These are phyloP conservation scores for Balakata baccata DNA, from an alignment of 345 rosid genomes.

Conservation along the genomic window DNA sequence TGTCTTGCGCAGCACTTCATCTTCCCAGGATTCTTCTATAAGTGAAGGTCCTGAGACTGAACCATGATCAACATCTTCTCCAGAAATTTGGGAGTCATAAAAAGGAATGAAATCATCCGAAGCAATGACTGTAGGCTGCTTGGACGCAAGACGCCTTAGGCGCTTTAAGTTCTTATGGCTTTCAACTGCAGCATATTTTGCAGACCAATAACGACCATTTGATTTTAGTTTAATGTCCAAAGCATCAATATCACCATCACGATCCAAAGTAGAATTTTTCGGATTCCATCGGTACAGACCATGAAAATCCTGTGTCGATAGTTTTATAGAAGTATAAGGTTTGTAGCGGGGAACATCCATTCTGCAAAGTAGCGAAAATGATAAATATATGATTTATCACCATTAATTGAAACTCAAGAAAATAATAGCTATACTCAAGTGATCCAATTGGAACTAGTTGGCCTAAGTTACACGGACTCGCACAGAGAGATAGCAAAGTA, in stretches of 20 bases:
- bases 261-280: conserved; percentile 42
- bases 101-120: conserved; percentile 63
- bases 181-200: conserved; percentile 69
- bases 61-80: conserved; percentile 32
- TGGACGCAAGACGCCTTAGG: conserved; percentile 42
- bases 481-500: conserved; percentile 14
- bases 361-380: conserved; percentile 40
- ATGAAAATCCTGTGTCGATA: conserved; percentile 29
- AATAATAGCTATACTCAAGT: background rate
- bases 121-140: conserved; percentile 27
- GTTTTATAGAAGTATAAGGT: conserved; percentile 39
- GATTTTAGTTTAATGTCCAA: conserved; percentile 63
- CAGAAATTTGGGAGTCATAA: conserved; percentile 31
- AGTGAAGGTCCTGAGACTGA: conserved; percentile 25
- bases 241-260: conserved; percentile 65
- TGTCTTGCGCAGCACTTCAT: conserved; percentile 72
- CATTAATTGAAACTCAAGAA: background rate
- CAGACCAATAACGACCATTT: conserved; percentile 80
- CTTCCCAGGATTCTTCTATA: conserved; percentile 92
- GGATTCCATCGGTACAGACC: conserved; percentile 35
- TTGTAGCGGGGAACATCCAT: conserved; percentile 86
- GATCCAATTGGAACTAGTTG: background rate
- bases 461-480: background rate
- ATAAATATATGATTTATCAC: background rate
- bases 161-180: conserved; percentile 60